These are phyloP conservation scores for Cladophialophora chaetospira DNA, from an alignment of 2,329 filamentous ascomycete genomes.

Conservation along the genomic window DNA sequence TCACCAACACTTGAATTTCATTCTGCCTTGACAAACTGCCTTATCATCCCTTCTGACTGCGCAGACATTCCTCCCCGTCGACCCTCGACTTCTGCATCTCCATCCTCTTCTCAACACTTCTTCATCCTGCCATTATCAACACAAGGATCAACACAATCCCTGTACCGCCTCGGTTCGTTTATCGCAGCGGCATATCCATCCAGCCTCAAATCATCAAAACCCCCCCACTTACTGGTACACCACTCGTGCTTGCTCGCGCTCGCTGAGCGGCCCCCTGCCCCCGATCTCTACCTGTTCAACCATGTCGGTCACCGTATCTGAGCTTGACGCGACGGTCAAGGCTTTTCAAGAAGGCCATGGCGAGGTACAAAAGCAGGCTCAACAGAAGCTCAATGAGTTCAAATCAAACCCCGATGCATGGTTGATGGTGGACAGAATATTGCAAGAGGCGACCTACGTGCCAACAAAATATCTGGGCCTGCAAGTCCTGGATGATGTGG, in stretches of 20 bases:
- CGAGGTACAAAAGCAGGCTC: slow-evolving; percentile 58
- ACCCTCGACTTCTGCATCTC: neutral
- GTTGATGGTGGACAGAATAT: slow-evolving; percentile 95
- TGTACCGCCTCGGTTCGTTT: slow-evolving; percentile 11
- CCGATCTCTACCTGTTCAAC: slow-evolving; percentile 16
- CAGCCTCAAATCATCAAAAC: slow-evolving; percentile 13
- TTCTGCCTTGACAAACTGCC: neutral
- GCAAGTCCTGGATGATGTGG: slow-evolving; percentile 96
- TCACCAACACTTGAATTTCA: slow-evolving; percentile 1
- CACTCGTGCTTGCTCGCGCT: slow-evolving; percentile 24
- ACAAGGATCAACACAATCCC: slow-evolving; percentile 2
- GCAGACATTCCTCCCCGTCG: neutral
- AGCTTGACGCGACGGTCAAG: slow-evolving; percentile 95
- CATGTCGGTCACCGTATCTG: slow-evolving; percentile 76
- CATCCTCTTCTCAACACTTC: neutral
- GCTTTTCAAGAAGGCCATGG: slow-evolving; percentile 97
- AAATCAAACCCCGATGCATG: slow-evolving; percentile 98
- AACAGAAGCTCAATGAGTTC: slow-evolving; percentile 64
- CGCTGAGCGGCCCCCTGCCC: slow-evolving; percentile 23
- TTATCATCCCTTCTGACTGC: neutral
- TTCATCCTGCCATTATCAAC: neutral
- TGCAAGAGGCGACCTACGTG: slow-evolving; percentile 87
- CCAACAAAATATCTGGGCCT: slow-evolving; percentile 97
- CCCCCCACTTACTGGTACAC: slow-evolving; percentile 27
- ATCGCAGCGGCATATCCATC: slow-evolving; percentile 20